Base-by-base conservation (phyloP, 31 red algal species). In the Bonnemaisonia californica region DNA sequence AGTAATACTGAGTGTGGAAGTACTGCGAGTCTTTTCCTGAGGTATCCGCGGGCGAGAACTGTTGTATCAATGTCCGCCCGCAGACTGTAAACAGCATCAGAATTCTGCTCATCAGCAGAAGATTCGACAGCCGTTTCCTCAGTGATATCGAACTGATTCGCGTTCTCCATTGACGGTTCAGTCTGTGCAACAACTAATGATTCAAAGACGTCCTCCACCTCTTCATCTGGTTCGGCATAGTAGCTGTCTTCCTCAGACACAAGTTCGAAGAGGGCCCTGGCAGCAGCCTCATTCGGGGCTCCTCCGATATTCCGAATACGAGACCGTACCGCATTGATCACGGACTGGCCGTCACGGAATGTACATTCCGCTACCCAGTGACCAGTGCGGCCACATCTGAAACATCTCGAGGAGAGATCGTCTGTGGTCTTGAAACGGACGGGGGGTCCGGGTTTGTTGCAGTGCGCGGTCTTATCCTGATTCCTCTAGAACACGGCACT, bases 331-430 rank as follows among this genome's bases (percentile, higher is more conserved):
- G 61, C 61, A 28, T 22, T 28, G 28, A 65, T 65, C 61, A 65
- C 27, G 27, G 61, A 65, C 21, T 65, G 21, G 22, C 22, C 21
- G 61, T 65, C 28, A 28, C 61, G 24, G 24, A 65, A 31, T 28
- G 61, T 22, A 24, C 61, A 65, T 12, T 65, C 28, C 21, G 28
- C 61, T 31, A 11, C 16, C 61, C 61, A 65, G 28, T 65, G 28
- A 65, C 61, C 21, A 28, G 61, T 65, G 22, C 61, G 61, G 61
- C 61, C 61, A 31, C 61, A 65, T 65, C 61, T n/a, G n/a, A n/a
- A n/a, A n/a, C n/a, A n/a, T n/a, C n/a, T n/a, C n/a, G n/a, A n/a
- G n/a, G n/a, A n/a, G n/a, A n/a, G n/a, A n/a, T n/a, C n/a, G n/a
- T n/a, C n/a, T n/a, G n/a, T n/a, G n/a, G n/a, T n/a, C n/a, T n/a